Base-by-base conservation (phyloP, 2,329 filamentous ascomycete species). In the Exophiala dermatitidis region DNA sequence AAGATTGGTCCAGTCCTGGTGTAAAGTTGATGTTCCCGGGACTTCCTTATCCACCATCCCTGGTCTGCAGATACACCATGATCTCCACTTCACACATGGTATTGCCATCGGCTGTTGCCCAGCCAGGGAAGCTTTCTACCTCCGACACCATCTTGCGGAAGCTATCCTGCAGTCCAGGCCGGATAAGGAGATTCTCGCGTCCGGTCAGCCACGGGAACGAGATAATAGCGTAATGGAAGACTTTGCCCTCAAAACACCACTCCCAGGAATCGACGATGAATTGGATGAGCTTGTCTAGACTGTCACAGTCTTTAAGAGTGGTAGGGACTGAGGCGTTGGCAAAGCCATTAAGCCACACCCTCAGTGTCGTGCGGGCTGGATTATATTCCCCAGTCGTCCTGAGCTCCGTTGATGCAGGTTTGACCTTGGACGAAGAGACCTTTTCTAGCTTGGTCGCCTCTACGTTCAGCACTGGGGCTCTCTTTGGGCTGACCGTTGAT, bases 141-240 rank as follows among this genome's bases (percentile, higher is more conserved):
- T 60, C 54, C 3, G 34, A 34, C n/a, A 62, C 32, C 54, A 63
- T 52, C 7, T 36, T 44, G 5, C 50, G 32, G 53, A 60, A 62
- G 31, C 51, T 59, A 1, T 56, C 48, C 30, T 41, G 33, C 41
- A 56, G 7, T 5, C 52, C 58, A 3, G 52, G 46, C 5, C 55
- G 48, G 9, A 60, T 44, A 2, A 63, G 42, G 26, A 63, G 52
- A 38, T 58, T 54, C 10, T 56, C 45, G 9, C 52, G 36, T 4
- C 54, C 38, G 7, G 6, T 48, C 42, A 60, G 46, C 61, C 61
- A 62, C 12, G 58, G 54, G 37, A 61, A 60, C 1, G 51, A 53
- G 8, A 46, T 52, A 4, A 56, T 48, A 3, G 56, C 50, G 12
- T 60, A 51, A 10, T 40, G 37, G 41, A 62, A 56, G 7, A 8